These are phyloP conservation scores for Hygrocybe punicea DNA, from an alignment of 768 basidiomycete species.

Conservation along the genomic window DNA sequence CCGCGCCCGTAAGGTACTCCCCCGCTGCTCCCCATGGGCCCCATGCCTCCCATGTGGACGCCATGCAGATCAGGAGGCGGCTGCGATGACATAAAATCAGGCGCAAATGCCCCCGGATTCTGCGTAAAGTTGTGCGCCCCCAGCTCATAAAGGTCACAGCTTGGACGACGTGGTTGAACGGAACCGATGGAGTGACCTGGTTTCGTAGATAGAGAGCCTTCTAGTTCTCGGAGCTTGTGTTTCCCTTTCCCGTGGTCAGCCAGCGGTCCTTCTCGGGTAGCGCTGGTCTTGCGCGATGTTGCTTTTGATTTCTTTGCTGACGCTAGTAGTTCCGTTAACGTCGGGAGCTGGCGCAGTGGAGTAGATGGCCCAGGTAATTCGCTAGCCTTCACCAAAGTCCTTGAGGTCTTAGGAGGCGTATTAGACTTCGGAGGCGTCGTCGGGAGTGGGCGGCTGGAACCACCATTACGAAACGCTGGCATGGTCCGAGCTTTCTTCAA, in stretches of 20 bases:
- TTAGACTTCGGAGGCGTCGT: slow-evolving; percentile 12
- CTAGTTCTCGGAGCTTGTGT: not conserved
- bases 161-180: not conserved
- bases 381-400: slow-evolving; percentile 21
- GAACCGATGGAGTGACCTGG: slow-evolving; percentile 12
- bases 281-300: too few relatives aligned
- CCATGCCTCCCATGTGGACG: slow-evolving; percentile 32
- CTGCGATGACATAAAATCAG: not conserved
- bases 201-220: slow-evolving; percentile 29
- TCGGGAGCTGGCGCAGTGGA: slow-evolving; percentile 31
- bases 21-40: not conserved
- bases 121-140: not conserved
- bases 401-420: slow-evolving; percentile 21
- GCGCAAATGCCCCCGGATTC: not conserved
- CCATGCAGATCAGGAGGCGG: not conserved
- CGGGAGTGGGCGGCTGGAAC: not conserved
- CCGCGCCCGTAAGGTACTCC: slow-evolving; percentile 14
- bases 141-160: not conserved
- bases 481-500: slow-evolving; percentile 17
- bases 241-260: not conserved
- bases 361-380: slow-evolving; percentile 20
- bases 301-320: slow-evolving; percentile 38
- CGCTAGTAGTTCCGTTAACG: slow-evolving; percentile 44
- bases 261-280: slow-evolving; percentile 21
- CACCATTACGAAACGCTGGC: not conserved